Evolutionary conservation across 441 rosid genomes (phyloP).

Genomic region (Isatis lusitanica): DNA sequence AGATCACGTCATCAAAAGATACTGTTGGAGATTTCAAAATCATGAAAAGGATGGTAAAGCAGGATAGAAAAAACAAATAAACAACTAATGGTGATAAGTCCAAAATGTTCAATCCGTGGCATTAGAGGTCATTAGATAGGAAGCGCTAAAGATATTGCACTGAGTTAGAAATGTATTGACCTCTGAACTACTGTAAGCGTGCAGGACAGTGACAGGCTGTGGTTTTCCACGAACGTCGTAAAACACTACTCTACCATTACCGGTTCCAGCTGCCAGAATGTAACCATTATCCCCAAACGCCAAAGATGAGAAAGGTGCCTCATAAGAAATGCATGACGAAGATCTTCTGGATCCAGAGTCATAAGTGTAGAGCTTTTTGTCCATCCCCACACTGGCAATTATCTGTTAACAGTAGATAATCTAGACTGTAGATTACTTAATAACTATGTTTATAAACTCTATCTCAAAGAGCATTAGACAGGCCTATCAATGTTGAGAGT

Average conservation of each 20-base stretch:
- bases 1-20: conserved; percentile 3
- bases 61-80: conserved; percentile 2
- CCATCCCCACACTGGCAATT: conserved; percentile 93
- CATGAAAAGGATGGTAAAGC: neutral
- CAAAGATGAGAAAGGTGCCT: conserved; percentile 93
- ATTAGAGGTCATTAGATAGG: neutral
- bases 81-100: neutral
- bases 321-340: conserved; percentile 73
- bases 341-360: conserved; percentile 86
- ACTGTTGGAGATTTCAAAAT: conserved; percentile 3
- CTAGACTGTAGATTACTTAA: conserved; percentile 12
- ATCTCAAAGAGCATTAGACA: neutral
- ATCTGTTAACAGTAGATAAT: conserved; percentile 53
- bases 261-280: conserved; percentile 92
- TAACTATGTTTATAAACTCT: neutral
- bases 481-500: conserved; percentile 11
- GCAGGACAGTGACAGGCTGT: conserved; percentile 83
- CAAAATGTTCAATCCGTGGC: conserved; percentile 1
- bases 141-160: conserved; percentile 10
- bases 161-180: conserved; percentile 41
- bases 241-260: conserved; percentile 86
- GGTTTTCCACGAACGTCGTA: conserved; percentile 94
- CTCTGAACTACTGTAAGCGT: conserved; percentile 89
- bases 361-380: conserved; percentile 87
- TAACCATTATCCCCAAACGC: conserved; percentile 92